These are phyloP conservation scores for Aspergillus jensenii DNA, from an alignment of 2,329 filamentous ascomycete species.

Conservation along the genomic window DNA sequence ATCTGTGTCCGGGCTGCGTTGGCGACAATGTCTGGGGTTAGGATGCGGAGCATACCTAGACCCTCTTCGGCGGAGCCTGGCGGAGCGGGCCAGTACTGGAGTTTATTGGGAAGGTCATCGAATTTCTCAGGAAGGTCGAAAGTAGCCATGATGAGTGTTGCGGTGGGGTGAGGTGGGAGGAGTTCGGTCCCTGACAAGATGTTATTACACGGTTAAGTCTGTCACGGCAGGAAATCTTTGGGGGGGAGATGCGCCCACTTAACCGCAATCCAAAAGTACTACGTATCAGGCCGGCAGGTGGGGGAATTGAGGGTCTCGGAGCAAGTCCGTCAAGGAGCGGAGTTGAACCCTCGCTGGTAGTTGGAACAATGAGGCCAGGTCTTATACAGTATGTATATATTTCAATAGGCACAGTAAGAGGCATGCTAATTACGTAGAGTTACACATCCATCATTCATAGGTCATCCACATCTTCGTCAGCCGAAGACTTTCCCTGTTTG, in stretches of 20 bases:
- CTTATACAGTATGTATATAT: slow-evolving; percentile 4
- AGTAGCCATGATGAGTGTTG: slow-evolving; percentile 20
- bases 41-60: slow-evolving; percentile 52
- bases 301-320: slow-evolving; percentile 11
- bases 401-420: slow-evolving; percentile 6
- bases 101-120: slow-evolving; percentile 49
- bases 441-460: slow-evolving; percentile 26
- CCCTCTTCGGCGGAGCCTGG: slow-evolving; percentile 54
- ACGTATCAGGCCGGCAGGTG: neutral
- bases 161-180: neutral
- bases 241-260: neutral
- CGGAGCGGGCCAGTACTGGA: slow-evolving; percentile 49
- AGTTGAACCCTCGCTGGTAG: neutral
- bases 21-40: slow-evolving; percentile 55
- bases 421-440: slow-evolving; percentile 12
- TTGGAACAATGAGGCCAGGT: neutral
- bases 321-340: slow-evolving; percentile 11
- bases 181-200: neutral
- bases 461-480: slow-evolving; percentile 35
- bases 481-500: slow-evolving; percentile 24
- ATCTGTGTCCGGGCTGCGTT: slow-evolving; percentile 54
- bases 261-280: neutral
- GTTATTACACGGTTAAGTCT: neutral
- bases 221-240: no score
- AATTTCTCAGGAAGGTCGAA: slow-evolving; percentile 31